Evolutionary conservation across 1,284 basidiomycete species (phyloP).

Genomic region (Exobasidium cylindrosporum): DNA sequence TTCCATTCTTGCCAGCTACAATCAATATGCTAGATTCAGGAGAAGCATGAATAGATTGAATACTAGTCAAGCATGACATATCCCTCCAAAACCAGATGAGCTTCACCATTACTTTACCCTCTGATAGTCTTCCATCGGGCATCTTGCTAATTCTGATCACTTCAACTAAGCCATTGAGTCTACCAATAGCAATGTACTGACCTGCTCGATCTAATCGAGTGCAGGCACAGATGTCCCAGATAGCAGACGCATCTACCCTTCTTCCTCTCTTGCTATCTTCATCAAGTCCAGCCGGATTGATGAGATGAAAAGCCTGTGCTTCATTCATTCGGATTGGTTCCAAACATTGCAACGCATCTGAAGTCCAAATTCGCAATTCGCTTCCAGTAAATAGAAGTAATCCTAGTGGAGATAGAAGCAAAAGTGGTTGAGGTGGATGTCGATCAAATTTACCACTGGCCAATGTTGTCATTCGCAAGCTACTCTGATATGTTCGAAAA

Average conservation of each 20-base stretch:
- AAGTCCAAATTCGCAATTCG: conserved; percentile 7
- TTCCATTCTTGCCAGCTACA: not conserved
- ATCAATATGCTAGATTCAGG: not conserved
- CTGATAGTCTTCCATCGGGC: not conserved
- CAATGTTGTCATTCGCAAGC: not conserved
- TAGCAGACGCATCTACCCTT: not conserved
- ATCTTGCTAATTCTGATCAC: not conserved
- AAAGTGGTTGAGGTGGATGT: not conserved
- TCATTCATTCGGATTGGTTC: not conserved
- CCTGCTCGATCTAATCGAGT: conserved; percentile 1
- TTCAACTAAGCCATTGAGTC: conserved; percentile 7
- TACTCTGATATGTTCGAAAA: not conserved
- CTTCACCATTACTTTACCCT: not conserved
- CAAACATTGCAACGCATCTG: not conserved
- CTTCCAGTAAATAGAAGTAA: not conserved
- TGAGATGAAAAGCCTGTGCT: not conserved
- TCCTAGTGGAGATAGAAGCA: not conserved
- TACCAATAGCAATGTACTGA: not conserved
- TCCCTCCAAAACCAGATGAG: not conserved
- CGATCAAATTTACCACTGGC: not conserved
- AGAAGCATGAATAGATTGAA: not conserved
- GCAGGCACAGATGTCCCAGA: conserved; percentile 9
- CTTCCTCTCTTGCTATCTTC: not conserved
- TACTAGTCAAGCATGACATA: not conserved
- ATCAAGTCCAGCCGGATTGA: conserved; percentile 5